These are phyloP conservation scores for Chytridium lagenaria DNA, from an alignment of 371 early-diverging fungal genomes.

Conservation along the genomic window DNA sequence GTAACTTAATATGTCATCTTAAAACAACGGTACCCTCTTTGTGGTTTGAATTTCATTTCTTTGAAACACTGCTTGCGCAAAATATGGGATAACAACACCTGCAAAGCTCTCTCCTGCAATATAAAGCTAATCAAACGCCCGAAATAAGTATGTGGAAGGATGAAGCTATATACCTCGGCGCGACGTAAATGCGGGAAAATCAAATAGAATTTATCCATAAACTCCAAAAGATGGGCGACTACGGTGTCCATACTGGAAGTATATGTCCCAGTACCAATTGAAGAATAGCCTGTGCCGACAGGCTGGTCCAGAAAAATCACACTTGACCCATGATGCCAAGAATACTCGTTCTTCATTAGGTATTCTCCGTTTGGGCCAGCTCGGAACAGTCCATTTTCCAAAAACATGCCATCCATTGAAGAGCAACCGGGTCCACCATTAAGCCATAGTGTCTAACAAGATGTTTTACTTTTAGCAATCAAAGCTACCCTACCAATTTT, in stretches of 20 bases:
- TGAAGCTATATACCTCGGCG: no score
- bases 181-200: slow-evolving; percentile 24
- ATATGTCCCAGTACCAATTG: slow-evolving; percentile 43
- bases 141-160: no score
- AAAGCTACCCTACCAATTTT: not conserved
- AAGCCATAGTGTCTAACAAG: slow-evolving; percentile 76
- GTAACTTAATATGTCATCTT: not conserved
- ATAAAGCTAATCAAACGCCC: slow-evolving; percentile 67
- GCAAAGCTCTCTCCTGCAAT: slow-evolving; percentile 88
- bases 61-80: slow-evolving; percentile 64
- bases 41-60: slow-evolving; percentile 48
- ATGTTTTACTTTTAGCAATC: not conserved
- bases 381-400: slow-evolving; percentile 82
- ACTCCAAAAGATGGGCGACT: slow-evolving; percentile 62
- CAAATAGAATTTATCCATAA: slow-evolving; percentile 67
- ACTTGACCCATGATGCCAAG: slow-evolving; percentile 25
- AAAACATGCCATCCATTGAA: slow-evolving; percentile 86
- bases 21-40: not conserved
- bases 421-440: slow-evolving; percentile 78
- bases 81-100: slow-evolving; percentile 85
- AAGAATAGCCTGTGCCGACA: slow-evolving; percentile 81
- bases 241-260: slow-evolving; percentile 45
- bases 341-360: slow-evolving; percentile 44
- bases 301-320: slow-evolving; percentile 78
- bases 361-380: slow-evolving; percentile 58